Conservation (phyloP, 2,329 filamentous ascomycete genomes). For the Teratosphaeria epicoccoides region DNA sequence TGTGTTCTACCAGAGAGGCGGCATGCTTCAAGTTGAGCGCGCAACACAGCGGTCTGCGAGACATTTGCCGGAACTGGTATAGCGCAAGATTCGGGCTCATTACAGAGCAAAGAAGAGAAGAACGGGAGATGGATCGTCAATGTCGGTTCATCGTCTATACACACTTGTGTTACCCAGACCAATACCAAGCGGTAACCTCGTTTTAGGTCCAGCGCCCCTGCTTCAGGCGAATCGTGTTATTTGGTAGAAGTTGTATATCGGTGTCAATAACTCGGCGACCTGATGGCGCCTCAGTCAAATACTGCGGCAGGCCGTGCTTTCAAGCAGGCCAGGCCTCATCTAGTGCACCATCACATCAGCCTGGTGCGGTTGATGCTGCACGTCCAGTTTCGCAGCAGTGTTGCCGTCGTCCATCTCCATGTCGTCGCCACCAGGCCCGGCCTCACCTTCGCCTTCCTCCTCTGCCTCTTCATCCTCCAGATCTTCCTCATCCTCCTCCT, state of each 20-base stretch:
- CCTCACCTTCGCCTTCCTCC: constrained; percentile 19
- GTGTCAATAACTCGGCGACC: background rate
- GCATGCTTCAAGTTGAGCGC: background rate
- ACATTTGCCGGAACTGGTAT: background rate
- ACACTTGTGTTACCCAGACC: background rate
- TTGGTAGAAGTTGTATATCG: background rate
- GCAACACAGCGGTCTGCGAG: background rate
- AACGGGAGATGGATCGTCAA: background rate
- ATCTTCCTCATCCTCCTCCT: constrained; percentile 32
- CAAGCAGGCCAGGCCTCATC: background rate
- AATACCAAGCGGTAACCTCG: background rate
- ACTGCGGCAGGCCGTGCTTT: too few relatives aligned
- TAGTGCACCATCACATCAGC: constrained; percentile 20
- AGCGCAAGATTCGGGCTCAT: background rate
- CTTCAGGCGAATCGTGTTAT: background rate
- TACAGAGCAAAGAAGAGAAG: background rate
- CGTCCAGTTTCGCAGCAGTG: constrained; percentile 7
- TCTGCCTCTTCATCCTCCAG: constrained; percentile 30
- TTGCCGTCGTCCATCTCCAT: constrained; percentile 21
- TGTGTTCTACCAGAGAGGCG: background rate
- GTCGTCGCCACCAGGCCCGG: constrained; percentile 15
- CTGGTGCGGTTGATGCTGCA: constrained; percentile 6
- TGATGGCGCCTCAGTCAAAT: too few relatives aligned
- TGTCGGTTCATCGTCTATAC: background rate
- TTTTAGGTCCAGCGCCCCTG: background rate